A percentile compares a stretch with the other conserved stretches of the same genome.
Conservation (phyloP, 1,284 basidiomycete species). For the Leccinum variabile region DNA sequence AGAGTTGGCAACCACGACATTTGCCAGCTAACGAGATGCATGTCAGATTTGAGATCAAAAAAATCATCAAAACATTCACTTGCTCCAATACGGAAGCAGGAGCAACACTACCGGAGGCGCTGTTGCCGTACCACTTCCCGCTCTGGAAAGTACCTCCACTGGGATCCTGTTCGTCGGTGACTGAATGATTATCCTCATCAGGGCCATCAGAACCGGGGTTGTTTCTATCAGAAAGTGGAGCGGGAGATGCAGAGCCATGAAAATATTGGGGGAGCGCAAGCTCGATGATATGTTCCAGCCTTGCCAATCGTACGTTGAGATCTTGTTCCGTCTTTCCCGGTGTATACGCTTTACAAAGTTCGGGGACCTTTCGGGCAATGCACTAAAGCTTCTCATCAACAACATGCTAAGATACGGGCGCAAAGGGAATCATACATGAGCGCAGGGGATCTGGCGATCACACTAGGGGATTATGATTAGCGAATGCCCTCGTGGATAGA, state of each 20-base stretch:
- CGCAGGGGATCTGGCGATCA: conserved; percentile 77
- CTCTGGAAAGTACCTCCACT: conserved; percentile 75
- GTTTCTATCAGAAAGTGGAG: conserved; percentile 37
- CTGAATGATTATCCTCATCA: conserved; percentile 65
- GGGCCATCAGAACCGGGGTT: conserved; percentile 46
- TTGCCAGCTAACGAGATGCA: conserved; percentile 49
- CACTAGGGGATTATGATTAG: conserved; percentile 49
- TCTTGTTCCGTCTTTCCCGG: conserved; percentile 83
- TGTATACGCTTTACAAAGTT: conserved; percentile 81
- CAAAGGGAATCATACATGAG: conserved; percentile 52
- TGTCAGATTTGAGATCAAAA: conserved; percentile 18
- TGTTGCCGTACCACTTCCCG: conserved; percentile 82
- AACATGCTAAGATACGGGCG: conserved; percentile 11
- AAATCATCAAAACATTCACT: conserved; percentile 41
- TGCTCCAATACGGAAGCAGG: conserved; percentile 76
- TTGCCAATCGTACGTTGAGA: conserved; percentile 63
- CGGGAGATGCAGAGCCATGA: conserved; percentile 38
- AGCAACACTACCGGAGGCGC: conserved; percentile 74
- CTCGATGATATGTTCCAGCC: conserved; percentile 79
- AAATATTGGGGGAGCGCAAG: conserved; percentile 73
- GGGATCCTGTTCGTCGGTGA: conserved; percentile 70
- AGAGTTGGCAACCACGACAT: conserved; percentile 49
- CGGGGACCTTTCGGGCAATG: conserved; percentile 77
- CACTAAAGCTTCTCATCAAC: conserved; percentile 47
- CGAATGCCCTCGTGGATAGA: conserved; percentile 9